Conservation (phyloP, 176 grass and related monocot species). For the Eremochloa ophiuroides region DNA sequence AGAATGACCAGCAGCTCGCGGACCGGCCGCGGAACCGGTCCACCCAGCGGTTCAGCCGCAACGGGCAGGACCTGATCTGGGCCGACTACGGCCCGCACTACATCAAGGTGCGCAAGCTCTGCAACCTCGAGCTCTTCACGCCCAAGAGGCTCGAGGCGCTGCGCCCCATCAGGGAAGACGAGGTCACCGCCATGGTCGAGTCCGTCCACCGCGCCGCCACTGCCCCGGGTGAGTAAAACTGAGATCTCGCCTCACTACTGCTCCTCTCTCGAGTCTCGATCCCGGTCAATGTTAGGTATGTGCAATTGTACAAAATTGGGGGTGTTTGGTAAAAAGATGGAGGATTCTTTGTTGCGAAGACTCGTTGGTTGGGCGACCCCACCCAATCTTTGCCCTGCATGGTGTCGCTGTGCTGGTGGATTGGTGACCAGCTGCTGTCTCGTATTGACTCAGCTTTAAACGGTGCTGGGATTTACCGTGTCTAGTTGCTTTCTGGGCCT, state of each 20-base stretch:
- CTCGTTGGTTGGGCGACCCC: not conserved
- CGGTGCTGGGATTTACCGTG: not conserved
- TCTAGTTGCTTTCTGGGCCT: not conserved
- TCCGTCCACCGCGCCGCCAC: conserved; percentile 54
- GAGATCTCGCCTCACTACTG: not conserved
- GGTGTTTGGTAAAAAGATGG: conserved; percentile 13
- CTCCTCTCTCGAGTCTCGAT: not conserved
- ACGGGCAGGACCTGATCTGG: conserved; percentile 88
- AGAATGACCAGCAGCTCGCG: conserved; percentile 73
- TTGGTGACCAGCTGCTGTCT: not conserved
- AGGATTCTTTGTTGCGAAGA: not conserved
- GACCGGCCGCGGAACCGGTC: conserved; percentile 62
- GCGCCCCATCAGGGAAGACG: conserved; percentile 72
- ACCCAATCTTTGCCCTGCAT: not conserved
- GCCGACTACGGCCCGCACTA: conserved; percentile 85
- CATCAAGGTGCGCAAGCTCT: conserved; percentile 88
- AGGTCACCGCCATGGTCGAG: conserved; percentile 87
- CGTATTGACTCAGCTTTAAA: conserved; percentile 2
- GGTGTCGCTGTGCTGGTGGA: not conserved
- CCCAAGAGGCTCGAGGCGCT: conserved; percentile 72
- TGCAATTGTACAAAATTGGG: not conserved
- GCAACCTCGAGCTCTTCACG: conserved; percentile 92
- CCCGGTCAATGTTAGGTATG: not conserved
- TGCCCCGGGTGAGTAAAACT: conserved; percentile 26
- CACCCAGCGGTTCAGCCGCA: conserved; percentile 68